Base-by-base conservation (phyloP, 306 rosid species). In the Citrullus colocynthis region DNA sequence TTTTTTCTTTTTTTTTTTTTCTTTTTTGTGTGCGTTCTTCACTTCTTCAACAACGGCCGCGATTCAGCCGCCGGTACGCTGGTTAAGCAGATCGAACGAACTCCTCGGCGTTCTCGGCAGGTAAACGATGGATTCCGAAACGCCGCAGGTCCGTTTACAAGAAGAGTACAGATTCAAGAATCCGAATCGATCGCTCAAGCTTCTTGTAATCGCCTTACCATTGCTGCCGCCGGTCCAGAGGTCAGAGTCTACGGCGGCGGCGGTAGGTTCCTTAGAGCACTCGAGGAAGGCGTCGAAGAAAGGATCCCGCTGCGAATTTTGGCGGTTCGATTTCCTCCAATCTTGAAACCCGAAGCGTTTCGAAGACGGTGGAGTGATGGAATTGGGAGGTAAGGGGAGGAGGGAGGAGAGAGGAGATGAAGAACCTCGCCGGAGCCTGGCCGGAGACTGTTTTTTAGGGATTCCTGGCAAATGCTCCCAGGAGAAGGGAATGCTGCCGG, bases 381-480 rank as follows among this genome's bases (percentile, higher is more conserved):
- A 73, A 18, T 79, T 80, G 2, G 96, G 90, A 55, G 92, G 93
- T 12, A 90, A 71, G 36, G 96, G 97, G 9, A 92, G 87, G 7
- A 87, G 83, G 9, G 61, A 51, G 21, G 77, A 17, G 17, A 48
- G 75, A 65, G 83, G 59, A 52, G 77, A 76, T 37, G 93, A 81
- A 55, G 91, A 82, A 17, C 82, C 80, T 51, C 52, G 54, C 15
- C 42, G 41, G 1, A 80, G 80, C 15, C 86, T 84, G 37, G 78
- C 85, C 72, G 88, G 84, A 48, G 37, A 78, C 58, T 85, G 93
- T 62, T 90, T 86, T 88, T 95, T 95, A 57, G 99, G 98, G 70
- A 95, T 91, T 71, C 99, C 99, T 0, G 99, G 99, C 10, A 87
- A 76, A 54, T 89, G 91, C 58, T 95, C 99, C 99, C 99, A 95